Evolutionary conservation across 495 filamentous ascomycete species (phyloP).

Genomic region (Cercophora samala): DNA sequence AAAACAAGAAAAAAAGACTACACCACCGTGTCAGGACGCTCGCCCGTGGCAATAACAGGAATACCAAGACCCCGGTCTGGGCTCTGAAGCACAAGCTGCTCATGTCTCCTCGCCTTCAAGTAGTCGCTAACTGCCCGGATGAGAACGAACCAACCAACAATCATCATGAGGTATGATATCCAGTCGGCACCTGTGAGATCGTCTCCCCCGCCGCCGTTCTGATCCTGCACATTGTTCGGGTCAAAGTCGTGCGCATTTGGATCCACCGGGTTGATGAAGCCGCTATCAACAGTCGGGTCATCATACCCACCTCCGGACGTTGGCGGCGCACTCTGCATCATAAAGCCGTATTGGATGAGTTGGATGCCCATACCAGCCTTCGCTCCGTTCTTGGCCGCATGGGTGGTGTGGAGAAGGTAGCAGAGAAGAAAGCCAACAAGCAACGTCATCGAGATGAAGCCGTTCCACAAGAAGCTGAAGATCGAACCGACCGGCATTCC

Average conservation of each 20-base stretch:
- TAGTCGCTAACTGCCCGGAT: constrained; percentile 89
- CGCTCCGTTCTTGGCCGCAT: constrained; percentile 96
- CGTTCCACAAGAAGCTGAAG: constrained; percentile 97
- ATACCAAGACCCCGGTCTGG: constrained; percentile 85
- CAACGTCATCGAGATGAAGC: constrained; percentile 98
- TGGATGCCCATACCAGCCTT: constrained; percentile 91
- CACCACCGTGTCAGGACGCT: constrained; percentile 78
- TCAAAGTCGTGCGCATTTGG: constrained; percentile 91
- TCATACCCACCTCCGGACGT: constrained; percentile 37
- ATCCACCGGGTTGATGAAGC: constrained; percentile 65
- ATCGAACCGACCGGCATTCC: constrained; percentile 93
- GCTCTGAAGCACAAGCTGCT: constrained; percentile 89
- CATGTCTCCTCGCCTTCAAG: constrained; percentile 78
- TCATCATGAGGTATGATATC: constrained; percentile 92
- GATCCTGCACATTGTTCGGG: constrained; percentile 55
- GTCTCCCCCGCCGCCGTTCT: constrained; percentile 28
- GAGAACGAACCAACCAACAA: constrained; percentile 96
- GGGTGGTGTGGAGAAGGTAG: constrained; percentile 94
- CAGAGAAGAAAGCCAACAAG: constrained; percentile 96
- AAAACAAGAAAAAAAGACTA: constrained; percentile 34
- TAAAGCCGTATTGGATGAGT: constrained; percentile 94
- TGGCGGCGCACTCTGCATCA: constrained; percentile 60
- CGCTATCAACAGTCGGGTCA: constrained; percentile 44
- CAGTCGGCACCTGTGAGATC: constrained; percentile 65
- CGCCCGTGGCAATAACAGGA: constrained; percentile 84